These are phyloP conservation scores for Gigaspora rosea DNA, from an alignment of 192 early-diverging fungal species.

Conservation along the genomic window DNA sequence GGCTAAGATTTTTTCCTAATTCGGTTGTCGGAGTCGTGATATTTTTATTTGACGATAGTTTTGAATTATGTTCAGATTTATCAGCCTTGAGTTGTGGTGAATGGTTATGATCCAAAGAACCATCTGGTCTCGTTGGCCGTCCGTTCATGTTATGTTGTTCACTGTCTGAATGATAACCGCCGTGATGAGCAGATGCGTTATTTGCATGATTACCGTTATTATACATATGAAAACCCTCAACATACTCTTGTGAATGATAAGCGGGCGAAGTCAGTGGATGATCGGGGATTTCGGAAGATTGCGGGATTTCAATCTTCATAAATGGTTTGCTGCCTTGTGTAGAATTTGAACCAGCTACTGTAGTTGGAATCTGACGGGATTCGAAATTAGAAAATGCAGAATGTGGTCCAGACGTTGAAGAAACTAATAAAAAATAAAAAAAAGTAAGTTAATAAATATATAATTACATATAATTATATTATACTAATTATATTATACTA, in stretches of 20 bases:
- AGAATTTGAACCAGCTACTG: no score
- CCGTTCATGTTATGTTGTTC: slow-evolving; percentile 15
- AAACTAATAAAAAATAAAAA: neutral
- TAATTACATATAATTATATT: no score
- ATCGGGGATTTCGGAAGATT: slow-evolving; percentile 14
- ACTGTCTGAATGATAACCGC: slow-evolving; percentile 28
- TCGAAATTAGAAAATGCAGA: slow-evolving; percentile 35
- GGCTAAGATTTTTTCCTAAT: slow-evolving; percentile 11
- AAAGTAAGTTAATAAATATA: no score
- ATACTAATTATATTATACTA: no score
- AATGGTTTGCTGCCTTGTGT: neutral
- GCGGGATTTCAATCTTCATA: slow-evolving; percentile 30
- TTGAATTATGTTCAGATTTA: neutral
- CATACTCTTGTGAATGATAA: slow-evolving; percentile 31
- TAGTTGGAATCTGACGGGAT: slow-evolving; percentile 20
- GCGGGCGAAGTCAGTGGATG: slow-evolving; percentile 30
- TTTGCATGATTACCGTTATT: neutral
- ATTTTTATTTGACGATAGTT: neutral
- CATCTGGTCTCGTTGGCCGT: slow-evolving; percentile 2
- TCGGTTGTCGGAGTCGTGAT: neutral
- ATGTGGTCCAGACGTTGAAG: slow-evolving; percentile 16
- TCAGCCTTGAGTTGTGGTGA: slow-evolving; percentile 1
- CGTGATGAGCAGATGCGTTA: slow-evolving; percentile 24
- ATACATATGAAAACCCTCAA: slow-evolving; percentile 26
- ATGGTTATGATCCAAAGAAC: neutral